A percentile compares a stretch with the other conserved stretches of the same genome.
Evolutionary conservation across 2,329 filamentous ascomycete genomes (phyloP).

Genomic region (Laburnicola sp.): DNA sequence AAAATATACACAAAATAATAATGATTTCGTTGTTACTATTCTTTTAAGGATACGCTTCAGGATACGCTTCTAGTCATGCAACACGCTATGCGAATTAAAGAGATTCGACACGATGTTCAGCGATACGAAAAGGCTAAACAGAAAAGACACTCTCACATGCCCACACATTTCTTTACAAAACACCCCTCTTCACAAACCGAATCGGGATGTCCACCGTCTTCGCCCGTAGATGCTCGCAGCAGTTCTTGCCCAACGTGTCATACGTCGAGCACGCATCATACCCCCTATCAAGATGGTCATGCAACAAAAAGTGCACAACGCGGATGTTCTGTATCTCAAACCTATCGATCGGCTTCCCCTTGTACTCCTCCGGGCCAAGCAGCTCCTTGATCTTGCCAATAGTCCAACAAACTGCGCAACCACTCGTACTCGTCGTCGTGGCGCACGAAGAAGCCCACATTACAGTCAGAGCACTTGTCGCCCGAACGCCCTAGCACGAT

Average conservation of each 20-base stretch:
- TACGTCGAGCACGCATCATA: slow-evolving; percentile 47
- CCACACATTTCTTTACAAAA: too few relatives aligned
- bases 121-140: too few relatives aligned
- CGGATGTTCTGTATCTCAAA: slow-evolving; percentile 45
- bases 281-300: slow-evolving; percentile 52
- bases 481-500: slow-evolving; percentile 21
- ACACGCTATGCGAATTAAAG: too few relatives aligned
- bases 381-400: slow-evolving; percentile 33
- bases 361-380: slow-evolving; percentile 36
- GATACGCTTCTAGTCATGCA: too few relatives aligned
- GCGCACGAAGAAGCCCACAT: slow-evolving; percentile 21
- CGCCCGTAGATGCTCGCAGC: slow-evolving; percentile 49
- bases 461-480: slow-evolving; percentile 29
- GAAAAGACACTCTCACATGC: too few relatives aligned
- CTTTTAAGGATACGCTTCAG: too few relatives aligned
- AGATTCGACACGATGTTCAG: too few relatives aligned
- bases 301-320: slow-evolving; percentile 50
- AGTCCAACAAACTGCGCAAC: slow-evolving; percentile 32
- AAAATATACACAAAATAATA: too few relatives aligned
- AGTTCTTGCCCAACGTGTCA: slow-evolving; percentile 52
- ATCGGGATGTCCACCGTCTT: slow-evolving; percentile 50
- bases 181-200: slow-evolving; percentile 46
- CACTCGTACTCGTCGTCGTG: slow-evolving; percentile 39
- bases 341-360: slow-evolving; percentile 41
- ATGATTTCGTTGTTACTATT: too few relatives aligned